Evolutionary conservation across 2,329 filamentous ascomycete genomes (phyloP), one percentile per base, ranked within the genome.

Genomic region (Blumeriella jaapii): DNA sequence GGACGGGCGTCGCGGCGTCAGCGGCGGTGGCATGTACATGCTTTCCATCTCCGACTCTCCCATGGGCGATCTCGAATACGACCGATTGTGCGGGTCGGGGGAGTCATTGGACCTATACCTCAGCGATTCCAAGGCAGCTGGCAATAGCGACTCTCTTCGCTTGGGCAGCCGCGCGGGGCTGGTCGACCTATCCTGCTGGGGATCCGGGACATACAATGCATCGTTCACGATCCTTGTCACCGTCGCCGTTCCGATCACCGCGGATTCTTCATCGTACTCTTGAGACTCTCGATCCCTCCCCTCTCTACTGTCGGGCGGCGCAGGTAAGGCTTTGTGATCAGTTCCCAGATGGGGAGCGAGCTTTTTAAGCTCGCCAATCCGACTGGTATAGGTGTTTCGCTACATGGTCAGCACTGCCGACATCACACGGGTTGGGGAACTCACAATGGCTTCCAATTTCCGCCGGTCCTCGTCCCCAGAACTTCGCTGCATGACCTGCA

Each of bases 381-480:
- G 79, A 39, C 79, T 84, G 33, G 80, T 85, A 57, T 98, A 98
- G 2, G 89, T 95, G 46, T 80, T 76, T 52, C 84, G 78, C 84
- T 93, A 27, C 24, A 19, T 28, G 18, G 31, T 55, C 45, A 53
- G 48, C 35, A 29, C 24, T 31, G 14, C 7, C 27, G n/a, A 13
- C 15, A 11, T 14, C 6, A 11, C 8, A 11, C 22, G 24, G 29
- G 6, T 17, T 14, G 11, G 11, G 5, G 18, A 34, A 72, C 82
- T 71, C 67, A 93, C 84, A 63, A 98, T 96, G 32, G 85, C 82
- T 54, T 95, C 85, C 15, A 98, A 67, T 59, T 96, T 96, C 47
- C 75, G 79, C 57, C 79, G 78, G 53, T 98, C 91, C 34, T 94
- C 86, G 20, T 87, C 78, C 5, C 79, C 84, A 8, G 78, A 78